These are phyloP conservation scores for Tuber borchii DNA, from an alignment of 495 filamentous ascomycete genomes.

Conservation along the genomic window DNA sequence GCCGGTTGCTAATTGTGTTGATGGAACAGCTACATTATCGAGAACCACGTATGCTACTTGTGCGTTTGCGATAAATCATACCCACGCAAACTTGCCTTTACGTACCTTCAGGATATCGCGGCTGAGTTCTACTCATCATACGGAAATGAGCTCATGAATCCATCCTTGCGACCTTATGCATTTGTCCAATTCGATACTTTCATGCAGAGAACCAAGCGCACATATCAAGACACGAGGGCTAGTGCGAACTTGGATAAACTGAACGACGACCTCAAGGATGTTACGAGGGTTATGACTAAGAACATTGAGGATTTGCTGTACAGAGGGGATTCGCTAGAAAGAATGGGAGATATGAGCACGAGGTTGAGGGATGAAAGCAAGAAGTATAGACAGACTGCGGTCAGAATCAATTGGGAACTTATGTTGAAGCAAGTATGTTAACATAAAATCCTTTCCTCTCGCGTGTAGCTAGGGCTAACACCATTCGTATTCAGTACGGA, in stretches of 20 bases:
- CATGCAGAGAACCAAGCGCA: constrained; percentile 84
- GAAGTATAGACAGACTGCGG: constrained; percentile 87
- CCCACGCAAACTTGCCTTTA: constrained; percentile 96
- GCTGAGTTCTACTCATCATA: constrained; percentile 89
- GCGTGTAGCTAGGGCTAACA: constrained; percentile 5
- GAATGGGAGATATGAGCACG: constrained; percentile 91
- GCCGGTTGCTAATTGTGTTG: constrained; percentile 3
- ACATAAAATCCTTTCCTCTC: not conserved
- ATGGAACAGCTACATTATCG: constrained; percentile 68
- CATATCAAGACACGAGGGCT: constrained; percentile 88
- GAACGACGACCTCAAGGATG: constrained; percentile 93
- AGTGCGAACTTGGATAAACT: constrained; percentile 78
- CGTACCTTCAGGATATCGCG: constrained; percentile 88
- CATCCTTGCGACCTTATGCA: constrained; percentile 79
- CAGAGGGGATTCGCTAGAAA: constrained; percentile 85
- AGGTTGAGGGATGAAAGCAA: constrained; percentile 82
- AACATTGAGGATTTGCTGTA: constrained; percentile 99
- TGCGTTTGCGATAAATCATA: constrained; percentile 89
- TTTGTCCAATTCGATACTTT: constrained; percentile 98
- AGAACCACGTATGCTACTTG: constrained; percentile 75
- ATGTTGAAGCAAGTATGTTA: constrained; percentile 74
- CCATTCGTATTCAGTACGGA: constrained; percentile 57
- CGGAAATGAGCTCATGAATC: constrained; percentile 62
- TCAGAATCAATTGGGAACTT: constrained; percentile 97
- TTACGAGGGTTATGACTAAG: constrained; percentile 99